Base-by-base conservation (phyloP, 2,329 filamentous ascomycete genomes). In the Pseudocercospora fijiensis region DNA sequence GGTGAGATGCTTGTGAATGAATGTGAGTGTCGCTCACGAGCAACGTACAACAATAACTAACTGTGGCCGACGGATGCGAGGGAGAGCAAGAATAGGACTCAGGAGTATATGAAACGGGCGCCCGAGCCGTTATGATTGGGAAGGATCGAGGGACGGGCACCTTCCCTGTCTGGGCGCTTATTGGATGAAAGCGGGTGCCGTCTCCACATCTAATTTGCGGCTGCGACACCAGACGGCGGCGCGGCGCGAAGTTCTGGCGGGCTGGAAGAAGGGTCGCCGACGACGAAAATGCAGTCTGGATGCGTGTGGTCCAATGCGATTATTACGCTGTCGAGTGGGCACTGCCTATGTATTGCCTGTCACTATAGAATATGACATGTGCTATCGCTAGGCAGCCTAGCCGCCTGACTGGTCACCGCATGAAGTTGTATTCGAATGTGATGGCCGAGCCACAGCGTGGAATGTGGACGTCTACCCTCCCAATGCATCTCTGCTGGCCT, bases 381-480 rank as follows among this genome's bases (percentile, higher is more conserved):
- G 20, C 7, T 13, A n/a, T 26, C 22, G 49, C 22, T 53, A 53
- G 49, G 4, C 49, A 24, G 24, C 49, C 22, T 53, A 53, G 49
- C 11, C 49, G 49, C 49, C 49, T 28, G 49, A 53, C 49, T 53
- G 49, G 22, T 27, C 49, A 53, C 49, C 49, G 49, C 49, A 53
- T 53, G 16, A 53, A 53, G 49, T n/a, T 28, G 49, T 53, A 28
- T 28, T 53, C 49, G 49, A 53, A 53, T 53, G 49, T 53, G 49
- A 26, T 28, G 49, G 26, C 49, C 49, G 22, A 53, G 49, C 49
- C 49, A 53, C 24, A 7, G 49, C 49, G 49, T 28, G 49, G 49
- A 53, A 53, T 53, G 49, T 53, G 49, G 24, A 52, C 49, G 24
- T 52, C 49, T 52, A 22, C 20, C 4, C 2, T 26, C n/a, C 22